phyloP scores from a whole-genome alignment of 2,329 filamentous ascomycete species.

The Fusarium robinianum region DNA sequence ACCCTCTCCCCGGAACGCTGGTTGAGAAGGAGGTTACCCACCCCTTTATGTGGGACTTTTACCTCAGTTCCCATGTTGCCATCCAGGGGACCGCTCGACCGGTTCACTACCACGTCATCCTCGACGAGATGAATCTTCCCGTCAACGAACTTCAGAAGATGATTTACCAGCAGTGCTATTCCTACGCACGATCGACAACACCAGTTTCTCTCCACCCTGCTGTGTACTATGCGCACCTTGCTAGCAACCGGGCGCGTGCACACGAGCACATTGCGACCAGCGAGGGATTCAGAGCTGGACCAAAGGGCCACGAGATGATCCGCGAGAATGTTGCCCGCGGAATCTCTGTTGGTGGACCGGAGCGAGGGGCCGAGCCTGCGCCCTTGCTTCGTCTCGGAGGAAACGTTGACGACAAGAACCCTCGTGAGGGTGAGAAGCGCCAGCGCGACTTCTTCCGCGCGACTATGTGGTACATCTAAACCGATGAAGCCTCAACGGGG shows the following conservation, averaged over 20 bases:
- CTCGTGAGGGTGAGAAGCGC: conserved; percentile 37
- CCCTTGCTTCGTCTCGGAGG: conserved; percentile 41
- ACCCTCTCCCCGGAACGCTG: conserved; percentile 82
- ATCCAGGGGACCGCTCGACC: conserved; percentile 94
- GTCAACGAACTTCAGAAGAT: conserved; percentile 78
- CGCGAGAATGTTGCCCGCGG: conserved; percentile 49
- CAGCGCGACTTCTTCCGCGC: conserved; percentile 44
- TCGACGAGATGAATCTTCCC: conserved; percentile 74
- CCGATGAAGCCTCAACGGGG: neutral
- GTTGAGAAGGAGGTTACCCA: conserved; percentile 91
- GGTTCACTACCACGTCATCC: conserved; percentile 87
- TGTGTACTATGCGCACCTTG: conserved; percentile 94
- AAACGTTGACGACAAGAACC: conserved; percentile 22
- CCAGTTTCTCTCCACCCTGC: conserved; percentile 88
- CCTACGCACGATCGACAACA: conserved; percentile 89
- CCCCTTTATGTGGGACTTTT: conserved; percentile 90
- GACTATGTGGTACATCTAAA: conserved; percentile 53
- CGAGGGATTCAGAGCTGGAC: conserved; percentile 49
- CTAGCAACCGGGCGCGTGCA: conserved; percentile 75
- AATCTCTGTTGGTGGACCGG: conserved; percentile 28
- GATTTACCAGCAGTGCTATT: conserved; percentile 94
- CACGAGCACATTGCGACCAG: conserved; percentile 65
- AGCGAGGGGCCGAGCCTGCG: conserved; percentile 36
- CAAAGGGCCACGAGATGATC: conserved; percentile 49
- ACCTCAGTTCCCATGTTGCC: conserved; percentile 65